Base-by-base conservation (phyloP, 2,329 filamentous ascomycete genomes). In the Colletotrichum orbiculare region DNA sequence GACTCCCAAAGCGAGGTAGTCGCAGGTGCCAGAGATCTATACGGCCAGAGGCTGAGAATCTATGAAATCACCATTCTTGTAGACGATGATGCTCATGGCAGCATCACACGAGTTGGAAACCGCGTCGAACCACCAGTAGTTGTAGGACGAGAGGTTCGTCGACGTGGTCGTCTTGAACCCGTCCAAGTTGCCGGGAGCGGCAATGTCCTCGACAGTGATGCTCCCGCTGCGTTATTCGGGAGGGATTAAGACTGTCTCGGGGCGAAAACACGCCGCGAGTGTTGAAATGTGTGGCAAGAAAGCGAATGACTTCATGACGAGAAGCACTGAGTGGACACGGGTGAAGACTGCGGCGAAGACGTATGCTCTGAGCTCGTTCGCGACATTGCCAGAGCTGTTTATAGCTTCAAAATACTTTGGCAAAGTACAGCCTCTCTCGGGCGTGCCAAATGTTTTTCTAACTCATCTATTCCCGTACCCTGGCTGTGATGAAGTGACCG, bases 71-170 rank as follows among this genome's bases (percentile, higher is more conserved):
- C 53, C 53, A 4, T 39, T 35, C 39, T 55, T 55, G 10, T 45
- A 55, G 33, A 55, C 46, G 10, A 55, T 39, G 6, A 46, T 55
- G 53, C 45, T 55, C 8, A 55, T 25, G 25, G 25, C 25, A 8
- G 53, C 45, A 25, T 55, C 39, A 6, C 45, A 37, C 4, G 53
- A 45, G 33, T 55, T 13, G 13, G 39, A 55, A 33, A 55, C 34
- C 25, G 45, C 41, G 1, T 55, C 53, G 41, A 55, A 46, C 6
- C 45, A 55, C 25, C 53, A 55, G 37, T 45, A 55, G 53, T 45
- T 25, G 12, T 39, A 6, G 4, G 53, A 55, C 25, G 3, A 4
- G 3, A 25, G 39, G 1, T 39, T 41, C 5, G 53, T 41, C 6
- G 53, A 41, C 0, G 53, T 45, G 15, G 9, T 2, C 41, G 37